A percentile compares a stretch with the other conserved stretches of the same genome.
Evolutionary conservation across 805 yeast genomes (phyloP).

Genomic region (Wickerhamomyces queroliae): DNA sequence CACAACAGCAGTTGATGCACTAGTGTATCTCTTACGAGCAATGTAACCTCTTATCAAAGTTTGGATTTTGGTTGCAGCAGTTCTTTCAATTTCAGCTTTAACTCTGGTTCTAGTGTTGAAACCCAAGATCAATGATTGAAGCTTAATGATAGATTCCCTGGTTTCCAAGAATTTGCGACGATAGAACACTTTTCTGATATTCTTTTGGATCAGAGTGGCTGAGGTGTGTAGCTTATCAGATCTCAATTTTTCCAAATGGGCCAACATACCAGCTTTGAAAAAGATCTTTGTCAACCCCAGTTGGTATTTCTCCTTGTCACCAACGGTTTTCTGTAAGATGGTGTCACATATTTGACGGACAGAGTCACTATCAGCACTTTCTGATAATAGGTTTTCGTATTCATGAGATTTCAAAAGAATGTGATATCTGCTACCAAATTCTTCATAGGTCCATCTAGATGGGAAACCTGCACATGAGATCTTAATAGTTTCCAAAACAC

Average conservation of each 20-base stretch:
- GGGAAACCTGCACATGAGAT: slow-evolving; percentile 99
- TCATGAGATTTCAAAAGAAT: slow-evolving; percentile 68
- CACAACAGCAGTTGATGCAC: slow-evolving; percentile 26
- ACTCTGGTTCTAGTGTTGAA: slow-evolving; percentile 47
- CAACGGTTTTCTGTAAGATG: slow-evolving; percentile 59
- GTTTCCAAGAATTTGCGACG: slow-evolving; percentile 56
- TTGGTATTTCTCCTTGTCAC: slow-evolving; percentile 69
- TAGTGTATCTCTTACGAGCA: slow-evolving; percentile 34
- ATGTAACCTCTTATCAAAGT: slow-evolving; percentile 51
- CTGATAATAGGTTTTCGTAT: slow-evolving; percentile 57
- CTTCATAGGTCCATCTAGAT: slow-evolving; percentile 90
- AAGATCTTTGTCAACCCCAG: slow-evolving; percentile 91
- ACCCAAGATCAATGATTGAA: slow-evolving; percentile 67
- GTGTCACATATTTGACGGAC: slow-evolving; percentile 61
- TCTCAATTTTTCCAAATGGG: slow-evolving; percentile 81
- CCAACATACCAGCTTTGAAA: slow-evolving; percentile 95
- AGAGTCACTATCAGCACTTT: slow-evolving; percentile 45
- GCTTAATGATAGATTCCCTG: slow-evolving; percentile 43
- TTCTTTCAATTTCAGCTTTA: slow-evolving; percentile 46
- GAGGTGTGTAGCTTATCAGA: slow-evolving; percentile 70
- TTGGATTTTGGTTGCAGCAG: slow-evolving; percentile 70
- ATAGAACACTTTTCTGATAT: slow-evolving; percentile 58
- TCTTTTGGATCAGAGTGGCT: slow-evolving; percentile 82
- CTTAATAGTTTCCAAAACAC: slow-evolving; percentile 94
- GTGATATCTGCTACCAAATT: slow-evolving; percentile 86